These are phyloP conservation scores for Penicillium glabrum DNA, from an alignment of 2,329 filamentous ascomycete species.

Conservation along the genomic window DNA sequence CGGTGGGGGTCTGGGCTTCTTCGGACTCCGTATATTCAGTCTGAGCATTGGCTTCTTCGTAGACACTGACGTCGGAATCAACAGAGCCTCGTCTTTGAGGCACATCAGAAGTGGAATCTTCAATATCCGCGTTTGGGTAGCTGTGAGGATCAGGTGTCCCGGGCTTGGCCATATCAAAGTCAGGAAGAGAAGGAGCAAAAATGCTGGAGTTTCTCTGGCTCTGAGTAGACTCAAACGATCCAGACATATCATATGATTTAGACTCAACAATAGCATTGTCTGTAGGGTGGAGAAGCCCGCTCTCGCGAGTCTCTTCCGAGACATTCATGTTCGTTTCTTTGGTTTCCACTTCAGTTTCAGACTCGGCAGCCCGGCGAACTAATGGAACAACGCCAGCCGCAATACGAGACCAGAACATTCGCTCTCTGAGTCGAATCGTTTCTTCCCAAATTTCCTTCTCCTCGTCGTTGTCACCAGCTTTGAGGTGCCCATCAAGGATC, in stretches of 20 bases:
- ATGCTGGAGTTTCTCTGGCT: slow-evolving; percentile 3
- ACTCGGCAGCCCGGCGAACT: slow-evolving; percentile 32
- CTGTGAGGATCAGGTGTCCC: slow-evolving; percentile 9
- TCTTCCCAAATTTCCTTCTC: slow-evolving; percentile 94
- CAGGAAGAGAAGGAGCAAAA: slow-evolving; percentile 5
- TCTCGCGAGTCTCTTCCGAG: background rate
- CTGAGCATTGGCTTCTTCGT: slow-evolving; percentile 22
- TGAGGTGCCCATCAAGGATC: slow-evolving; percentile 89
- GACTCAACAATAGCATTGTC: slow-evolving; percentile 8
- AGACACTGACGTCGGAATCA: slow-evolving; percentile 20
- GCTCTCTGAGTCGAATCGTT: slow-evolving; percentile 80
- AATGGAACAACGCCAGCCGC: slow-evolving; percentile 85
- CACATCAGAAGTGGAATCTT: slow-evolving; percentile 8
- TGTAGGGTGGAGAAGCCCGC: slow-evolving; percentile 3
- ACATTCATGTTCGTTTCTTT: slow-evolving; percentile 1
- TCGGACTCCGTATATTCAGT: background rate
- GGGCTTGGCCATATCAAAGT: slow-evolving; percentile 3
- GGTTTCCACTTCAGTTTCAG: slow-evolving; percentile 16
- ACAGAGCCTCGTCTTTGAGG: slow-evolving; percentile 14
- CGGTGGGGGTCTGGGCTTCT: background rate
- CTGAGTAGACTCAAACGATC: background rate
- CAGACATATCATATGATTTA: slow-evolving; percentile 1
- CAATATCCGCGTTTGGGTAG: slow-evolving; percentile 3
- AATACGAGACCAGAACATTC: slow-evolving; percentile 96
- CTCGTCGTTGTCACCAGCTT: slow-evolving; percentile 76